Percentiles rank a stretch among this genome's conserved stretches.
phyloP scores from a whole-genome alignment of 2,329 filamentous ascomycete genomes.

The Alternaria panax region DNA sequence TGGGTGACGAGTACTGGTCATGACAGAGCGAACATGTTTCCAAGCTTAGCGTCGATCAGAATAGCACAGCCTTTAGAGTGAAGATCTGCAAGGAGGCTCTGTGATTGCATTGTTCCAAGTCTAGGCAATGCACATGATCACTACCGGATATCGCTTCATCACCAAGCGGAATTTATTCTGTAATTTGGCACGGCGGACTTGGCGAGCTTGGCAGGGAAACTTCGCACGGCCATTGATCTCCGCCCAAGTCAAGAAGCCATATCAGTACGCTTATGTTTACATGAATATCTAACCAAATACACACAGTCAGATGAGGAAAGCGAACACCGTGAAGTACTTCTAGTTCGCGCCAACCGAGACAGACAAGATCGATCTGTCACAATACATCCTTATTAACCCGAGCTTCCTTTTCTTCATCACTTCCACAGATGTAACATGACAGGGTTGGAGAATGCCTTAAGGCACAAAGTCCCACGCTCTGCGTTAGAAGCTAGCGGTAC shows the following conservation, averaged over 20 bases:
- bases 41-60: slow-evolving; percentile 1
- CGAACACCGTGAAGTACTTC: not conserved
- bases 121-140: slow-evolving; percentile 3
- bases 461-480: slow-evolving; percentile 7
- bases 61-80: not conserved
- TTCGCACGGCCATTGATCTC: not conserved
- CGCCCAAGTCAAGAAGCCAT: not conserved
- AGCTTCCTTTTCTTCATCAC: not conserved
- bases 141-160: slow-evolving; percentile 4
- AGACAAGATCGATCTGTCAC: not conserved
- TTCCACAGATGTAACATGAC: slow-evolving; percentile 5
- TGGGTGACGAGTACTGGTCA: slow-evolving; percentile 2
- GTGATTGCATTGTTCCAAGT: not conserved
- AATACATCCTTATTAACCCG: not conserved
- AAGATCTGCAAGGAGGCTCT: slow-evolving; percentile 5
- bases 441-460: not conserved
- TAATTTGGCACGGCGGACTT: slow-evolving; percentile 5
- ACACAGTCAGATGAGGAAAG: not conserved
- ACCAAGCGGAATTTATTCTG: not conserved
- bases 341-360: not conserved
- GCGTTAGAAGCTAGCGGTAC: slow-evolving; percentile 9
- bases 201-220: slow-evolving; percentile 3
- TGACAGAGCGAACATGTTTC: slow-evolving; percentile 1
- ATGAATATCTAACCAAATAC: not conserved
- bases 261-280: not conserved